Conservation (phyloP, 305 asterid genomes). For the Caryopteris hybrid region DNA sequence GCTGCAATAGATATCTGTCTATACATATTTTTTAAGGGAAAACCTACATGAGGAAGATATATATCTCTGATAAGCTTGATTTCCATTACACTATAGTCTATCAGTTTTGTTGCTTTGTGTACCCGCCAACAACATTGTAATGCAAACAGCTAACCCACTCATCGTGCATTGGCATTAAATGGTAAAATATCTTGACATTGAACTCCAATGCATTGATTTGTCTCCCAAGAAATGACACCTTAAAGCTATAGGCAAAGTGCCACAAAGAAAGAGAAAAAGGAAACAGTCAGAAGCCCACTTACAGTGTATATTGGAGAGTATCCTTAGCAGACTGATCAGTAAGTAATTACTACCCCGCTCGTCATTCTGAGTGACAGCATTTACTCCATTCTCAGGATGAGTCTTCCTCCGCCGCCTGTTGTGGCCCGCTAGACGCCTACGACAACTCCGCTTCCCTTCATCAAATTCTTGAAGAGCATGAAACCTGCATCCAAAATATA, state of each 20-base stretch:
- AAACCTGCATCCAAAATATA: constrained; percentile 49
- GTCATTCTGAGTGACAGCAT: constrained; percentile 42
- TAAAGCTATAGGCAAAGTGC: not conserved
- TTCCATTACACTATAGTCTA: too few species aligned
- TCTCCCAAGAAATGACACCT: constrained; percentile 1
- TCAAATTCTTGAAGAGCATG: constrained; percentile 93
- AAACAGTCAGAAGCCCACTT: constrained; percentile 30
- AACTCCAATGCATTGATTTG: not conserved
- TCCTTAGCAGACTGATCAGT: constrained; percentile 73
- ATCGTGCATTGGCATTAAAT: not conserved
- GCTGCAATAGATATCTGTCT: too few species aligned
- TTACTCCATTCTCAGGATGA: constrained; percentile 65
- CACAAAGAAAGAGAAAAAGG: not conserved
- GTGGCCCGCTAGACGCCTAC: constrained; percentile 97
- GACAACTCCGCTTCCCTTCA: constrained; percentile 96
- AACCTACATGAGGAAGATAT: too few species aligned
- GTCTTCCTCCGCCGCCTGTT: constrained; percentile 87
- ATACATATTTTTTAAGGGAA: too few species aligned
- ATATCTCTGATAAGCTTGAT: too few species aligned
- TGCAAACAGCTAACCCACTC: too few species aligned
- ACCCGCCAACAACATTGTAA: too few species aligned
- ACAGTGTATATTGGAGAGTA: constrained; percentile 82
- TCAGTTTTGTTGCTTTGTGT: too few species aligned
- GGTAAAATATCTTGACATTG: not conserved
- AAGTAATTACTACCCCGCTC: constrained; percentile 69